Percentiles rank a stretch among this genome's conserved stretches.
These are phyloP conservation scores for Salix udensis DNA, from an alignment of 345 rosid genomes.

Conservation along the genomic window DNA sequence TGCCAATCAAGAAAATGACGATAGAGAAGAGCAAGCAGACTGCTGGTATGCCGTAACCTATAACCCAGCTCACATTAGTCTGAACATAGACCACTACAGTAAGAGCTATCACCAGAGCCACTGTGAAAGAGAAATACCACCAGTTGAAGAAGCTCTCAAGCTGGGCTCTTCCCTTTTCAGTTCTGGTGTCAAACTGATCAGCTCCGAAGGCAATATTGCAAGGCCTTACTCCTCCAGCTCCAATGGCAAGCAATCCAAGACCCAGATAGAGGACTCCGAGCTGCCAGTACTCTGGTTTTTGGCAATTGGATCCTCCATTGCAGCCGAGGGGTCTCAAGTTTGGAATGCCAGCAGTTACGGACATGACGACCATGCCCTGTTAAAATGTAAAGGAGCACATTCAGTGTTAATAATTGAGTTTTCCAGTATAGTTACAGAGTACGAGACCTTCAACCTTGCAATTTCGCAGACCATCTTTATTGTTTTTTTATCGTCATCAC, in stretches of 20 bases:
- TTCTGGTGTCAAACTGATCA: conserved; percentile 59
- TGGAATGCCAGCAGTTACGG: conserved; percentile 48
- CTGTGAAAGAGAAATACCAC: conserved; percentile 76
- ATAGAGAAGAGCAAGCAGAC: conserved; percentile 47
- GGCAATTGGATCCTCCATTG: conserved; percentile 25
- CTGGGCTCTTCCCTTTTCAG: conserved; percentile 46
- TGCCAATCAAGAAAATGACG: conserved; percentile 51
- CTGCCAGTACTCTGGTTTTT: conserved; percentile 42
- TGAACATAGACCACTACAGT: conserved; percentile 62
- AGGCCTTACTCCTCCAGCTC: conserved; percentile 70
- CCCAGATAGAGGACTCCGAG: conserved; percentile 40
- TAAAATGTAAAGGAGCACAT: background rate
- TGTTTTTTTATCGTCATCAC: background rate
- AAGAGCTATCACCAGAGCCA: conserved; percentile 52
- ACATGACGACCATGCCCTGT: conserved; percentile 60
- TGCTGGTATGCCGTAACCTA: conserved; percentile 63
- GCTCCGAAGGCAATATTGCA: conserved; percentile 84
- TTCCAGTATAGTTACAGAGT: background rate
- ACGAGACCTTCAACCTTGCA: background rate
- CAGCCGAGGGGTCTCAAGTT: conserved; percentile 46
- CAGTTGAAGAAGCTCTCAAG: conserved; percentile 72
- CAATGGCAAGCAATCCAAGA: conserved; percentile 52
- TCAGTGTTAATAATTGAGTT: background rate
- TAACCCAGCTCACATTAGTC: conserved; percentile 60
- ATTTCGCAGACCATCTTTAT: background rate